Evolutionary conservation across 371 early-diverging fungal genomes (phyloP).

Genomic region (Chytridium lagenaria): DNA sequence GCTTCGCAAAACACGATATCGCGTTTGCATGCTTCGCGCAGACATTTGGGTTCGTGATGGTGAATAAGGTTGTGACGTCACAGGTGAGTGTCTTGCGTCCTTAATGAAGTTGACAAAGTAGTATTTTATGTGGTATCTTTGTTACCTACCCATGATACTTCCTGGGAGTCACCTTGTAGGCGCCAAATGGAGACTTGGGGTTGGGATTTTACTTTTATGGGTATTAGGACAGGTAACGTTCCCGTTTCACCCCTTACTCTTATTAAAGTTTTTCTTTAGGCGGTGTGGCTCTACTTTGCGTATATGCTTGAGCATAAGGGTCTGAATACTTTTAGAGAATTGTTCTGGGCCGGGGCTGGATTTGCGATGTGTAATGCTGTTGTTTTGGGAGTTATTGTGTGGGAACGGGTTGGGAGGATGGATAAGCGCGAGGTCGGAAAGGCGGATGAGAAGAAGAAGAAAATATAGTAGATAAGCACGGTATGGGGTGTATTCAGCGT

Average conservation of each 20-base stretch:
- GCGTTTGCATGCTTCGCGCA: constrained; percentile 89
- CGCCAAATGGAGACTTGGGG: constrained; percentile 58
- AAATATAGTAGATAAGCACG: too few relatives aligned
- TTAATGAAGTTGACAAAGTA: too few relatives aligned
- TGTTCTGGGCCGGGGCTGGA: constrained; percentile 74
- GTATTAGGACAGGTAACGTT: constrained; percentile 65
- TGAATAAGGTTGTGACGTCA: constrained; percentile 97
- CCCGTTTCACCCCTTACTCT: not conserved
- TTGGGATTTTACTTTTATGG: constrained; percentile 73
- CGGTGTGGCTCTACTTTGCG: constrained; percentile 80
- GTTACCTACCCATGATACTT: constrained; percentile 85
- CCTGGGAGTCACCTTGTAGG: constrained; percentile 67
- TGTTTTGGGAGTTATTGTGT: constrained; percentile 18
- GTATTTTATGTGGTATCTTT: constrained; percentile 99
- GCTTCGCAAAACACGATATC: constrained; percentile 67
- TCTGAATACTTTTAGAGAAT: constrained; percentile 73
- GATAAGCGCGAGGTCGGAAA: too few relatives aligned
- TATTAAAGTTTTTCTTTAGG: constrained; percentile 57
- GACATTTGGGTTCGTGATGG: constrained; percentile 94
- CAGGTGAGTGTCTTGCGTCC: constrained; percentile 84
- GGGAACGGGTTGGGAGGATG: not conserved
- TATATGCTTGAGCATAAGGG: constrained; percentile 88
- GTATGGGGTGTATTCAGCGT: too few relatives aligned
- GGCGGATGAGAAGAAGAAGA: too few relatives aligned
- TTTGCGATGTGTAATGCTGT: constrained; percentile 50